Conservation (phyloP, 2,329 filamentous ascomycete species). For the Fusarium sp. region DNA sequence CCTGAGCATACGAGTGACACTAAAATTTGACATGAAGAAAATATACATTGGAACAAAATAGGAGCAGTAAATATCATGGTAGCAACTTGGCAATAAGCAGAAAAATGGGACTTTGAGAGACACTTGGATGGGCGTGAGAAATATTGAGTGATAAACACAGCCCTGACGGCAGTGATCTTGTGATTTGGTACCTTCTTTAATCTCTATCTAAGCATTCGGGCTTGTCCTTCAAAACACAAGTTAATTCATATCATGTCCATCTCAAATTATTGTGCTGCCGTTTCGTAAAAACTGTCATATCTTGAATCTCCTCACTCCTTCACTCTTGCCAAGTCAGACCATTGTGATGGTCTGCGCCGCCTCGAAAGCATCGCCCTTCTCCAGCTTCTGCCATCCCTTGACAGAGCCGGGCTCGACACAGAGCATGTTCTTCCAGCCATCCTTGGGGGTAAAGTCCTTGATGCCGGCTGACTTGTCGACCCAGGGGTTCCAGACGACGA, state of each 20-base stretch:
- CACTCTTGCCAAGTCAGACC: conserved; percentile 35
- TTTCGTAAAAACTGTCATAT: conserved; percentile 28
- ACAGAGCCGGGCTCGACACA: conserved; percentile 93
- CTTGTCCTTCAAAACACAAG: conserved; percentile 20
- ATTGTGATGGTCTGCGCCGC: conserved; percentile 66
- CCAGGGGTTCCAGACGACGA: conserved; percentile 99
- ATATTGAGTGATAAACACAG: neutral
- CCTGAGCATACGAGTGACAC: neutral
- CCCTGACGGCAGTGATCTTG: neutral
- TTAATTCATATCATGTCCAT: conserved; percentile 21
- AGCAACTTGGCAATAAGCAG: neutral
- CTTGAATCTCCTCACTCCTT: conserved; percentile 14
- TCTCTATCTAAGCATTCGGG: conserved; percentile 21
- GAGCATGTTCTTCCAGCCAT: conserved; percentile 92
- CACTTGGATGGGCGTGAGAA: neutral
- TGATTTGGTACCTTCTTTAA: conserved; percentile 13
- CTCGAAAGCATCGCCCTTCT: conserved; percentile 76
- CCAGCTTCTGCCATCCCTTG: conserved; percentile 81
- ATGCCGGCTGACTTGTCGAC: conserved; percentile 83
- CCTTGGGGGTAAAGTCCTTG: conserved; percentile 87
- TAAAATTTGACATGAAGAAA: neutral
- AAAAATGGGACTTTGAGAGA: neutral
- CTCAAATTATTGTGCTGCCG: conserved; percentile 30
- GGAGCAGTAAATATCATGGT: neutral
- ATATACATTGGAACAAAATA: neutral